Base-by-base conservation (phyloP, 2,329 filamentous ascomycete species). In the Colletotrichum lentis region DNA sequence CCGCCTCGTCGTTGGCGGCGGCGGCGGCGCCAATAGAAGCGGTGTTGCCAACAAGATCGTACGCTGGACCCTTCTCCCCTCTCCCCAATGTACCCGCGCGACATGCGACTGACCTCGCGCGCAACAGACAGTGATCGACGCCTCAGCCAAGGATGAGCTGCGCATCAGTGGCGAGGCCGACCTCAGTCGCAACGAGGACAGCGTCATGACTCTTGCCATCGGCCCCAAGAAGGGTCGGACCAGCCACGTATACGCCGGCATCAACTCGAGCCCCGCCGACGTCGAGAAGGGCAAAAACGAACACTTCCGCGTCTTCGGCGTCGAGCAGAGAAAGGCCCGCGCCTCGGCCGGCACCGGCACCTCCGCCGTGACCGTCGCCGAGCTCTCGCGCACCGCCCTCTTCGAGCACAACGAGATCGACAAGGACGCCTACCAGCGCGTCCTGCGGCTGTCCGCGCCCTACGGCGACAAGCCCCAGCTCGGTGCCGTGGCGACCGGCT, bases 1-100 rank as follows among this genome's bases (percentile, higher is more conserved):
- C 71, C 89, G 90, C 71, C 84, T 97, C 27, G 82, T 97, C 10
- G 92, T 97, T 44, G 93, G 91, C 69, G 95, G 95, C 60, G 95
- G 95, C 70, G 95, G 95, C 71, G 95, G 95, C 58, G 89, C 92
- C 71, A 89, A 91, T 56, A 88, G 88, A 71, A 93, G 88, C 72
- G 94, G 93, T 52, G 92, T 97, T 24, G 89, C 90, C 64, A 97
- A 97, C 83, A 93, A 93, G 79, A 93, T 97, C 75, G 91, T 91
- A 80, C 76, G 89, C 82, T 14, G 41, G 46, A 52, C 59, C 61
- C 47, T 43, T 43, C 39, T 22, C 18, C 52, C 44, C 20, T 52
- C 31, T 55, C 56, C 46, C 46, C 8, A 35, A 35, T 35, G 8
- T 35, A 7, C 31, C 56, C 49, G 49, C 20, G 5, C 4, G 35